phyloP scores from a whole-genome alignment of 1,139 yeast species.

The Saccharomyces hybrid region DNA sequence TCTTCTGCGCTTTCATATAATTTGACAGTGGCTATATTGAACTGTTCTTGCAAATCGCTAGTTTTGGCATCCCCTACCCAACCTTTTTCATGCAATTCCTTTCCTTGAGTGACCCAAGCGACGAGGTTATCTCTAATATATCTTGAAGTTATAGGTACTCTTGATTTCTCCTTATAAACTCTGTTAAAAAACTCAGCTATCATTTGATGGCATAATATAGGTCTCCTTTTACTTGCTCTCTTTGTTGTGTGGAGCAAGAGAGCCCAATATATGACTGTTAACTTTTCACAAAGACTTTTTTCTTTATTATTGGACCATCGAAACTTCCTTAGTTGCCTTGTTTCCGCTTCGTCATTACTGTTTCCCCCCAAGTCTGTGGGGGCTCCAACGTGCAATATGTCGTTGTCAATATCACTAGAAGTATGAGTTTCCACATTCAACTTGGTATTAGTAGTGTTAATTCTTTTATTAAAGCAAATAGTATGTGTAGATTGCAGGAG shows the following conservation, averaged over 20 bases:
- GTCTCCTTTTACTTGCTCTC: not conserved
- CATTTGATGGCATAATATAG: not conserved
- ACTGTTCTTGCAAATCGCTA: not conserved
- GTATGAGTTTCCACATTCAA: not conserved
- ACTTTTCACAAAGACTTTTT: not conserved
- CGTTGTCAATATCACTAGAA: not conserved
- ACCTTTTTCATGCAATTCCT: not conserved
- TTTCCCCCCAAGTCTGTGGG: not conserved
- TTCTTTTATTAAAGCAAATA: not conserved
- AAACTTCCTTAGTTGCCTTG: not conserved
- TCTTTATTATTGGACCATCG: not conserved
- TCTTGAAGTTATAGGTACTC: not conserved
- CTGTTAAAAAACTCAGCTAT: not conserved
- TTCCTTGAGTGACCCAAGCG: not conserved
- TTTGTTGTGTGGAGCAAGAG: not conserved
- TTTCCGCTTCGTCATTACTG: not conserved
- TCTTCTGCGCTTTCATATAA: not conserved
- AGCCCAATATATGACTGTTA: not conserved
- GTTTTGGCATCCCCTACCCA: not conserved
- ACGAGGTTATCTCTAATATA: not conserved
- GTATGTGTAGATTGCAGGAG: not conserved
- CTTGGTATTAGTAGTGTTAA: not conserved
- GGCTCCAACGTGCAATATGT: not conserved
- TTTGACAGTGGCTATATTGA: not conserved
- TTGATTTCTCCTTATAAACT: not conserved